Percentiles rank a stretch among this genome's conserved stretches.
phyloP scores from a whole-genome alignment of 495 filamentous ascomycete species.

The Patellaria atrata region DNA sequence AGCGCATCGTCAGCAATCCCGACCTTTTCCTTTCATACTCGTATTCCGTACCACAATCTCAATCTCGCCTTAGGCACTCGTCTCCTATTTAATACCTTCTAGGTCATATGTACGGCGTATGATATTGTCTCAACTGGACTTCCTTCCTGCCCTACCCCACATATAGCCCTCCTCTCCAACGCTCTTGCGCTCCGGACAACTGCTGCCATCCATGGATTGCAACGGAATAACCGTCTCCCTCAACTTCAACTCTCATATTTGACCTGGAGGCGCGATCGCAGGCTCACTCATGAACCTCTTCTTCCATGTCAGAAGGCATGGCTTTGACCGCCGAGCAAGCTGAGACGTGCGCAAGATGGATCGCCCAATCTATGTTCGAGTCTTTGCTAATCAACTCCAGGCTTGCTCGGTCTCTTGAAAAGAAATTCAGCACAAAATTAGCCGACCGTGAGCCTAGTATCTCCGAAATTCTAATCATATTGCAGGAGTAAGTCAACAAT shows the following conservation, averaged over 20 bases:
- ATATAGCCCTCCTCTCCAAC: too few relatives aligned
- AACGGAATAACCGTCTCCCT: slow-evolving; percentile 17
- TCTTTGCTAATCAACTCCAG: slow-evolving; percentile 8
- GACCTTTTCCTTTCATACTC: too few relatives aligned
- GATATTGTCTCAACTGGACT: too few relatives aligned
- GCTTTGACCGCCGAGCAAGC: slow-evolving; percentile 24
- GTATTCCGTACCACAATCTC: too few relatives aligned
- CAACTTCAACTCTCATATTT: slow-evolving; percentile 36
- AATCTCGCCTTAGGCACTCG: too few relatives aligned
- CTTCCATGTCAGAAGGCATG: slow-evolving; percentile 28
- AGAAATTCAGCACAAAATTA: slow-evolving; percentile 10
- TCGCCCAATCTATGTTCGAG: neutral
- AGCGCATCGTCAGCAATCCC: too few relatives aligned
- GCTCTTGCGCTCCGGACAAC: too few relatives aligned
- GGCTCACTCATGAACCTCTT: slow-evolving; percentile 29
- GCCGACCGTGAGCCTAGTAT: slow-evolving; percentile 8
- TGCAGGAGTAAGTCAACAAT: slow-evolving; percentile 10
- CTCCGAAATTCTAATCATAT: slow-evolving; percentile 8
- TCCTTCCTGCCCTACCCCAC: too few relatives aligned
- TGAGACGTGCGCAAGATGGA: slow-evolving; percentile 23
- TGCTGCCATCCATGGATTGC: slow-evolving; percentile 27
- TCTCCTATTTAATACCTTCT: too few relatives aligned
- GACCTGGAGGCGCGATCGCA: slow-evolving; percentile 41
- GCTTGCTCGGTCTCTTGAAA: slow-evolving; percentile 11
- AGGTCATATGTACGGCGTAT: too few relatives aligned